Percentiles rank a stretch among this genome's conserved stretches.
These are phyloP conservation scores for Talaromyces stipitatus DNA, from an alignment of 495 filamentous ascomycete genomes.

Conservation along the genomic window DNA sequence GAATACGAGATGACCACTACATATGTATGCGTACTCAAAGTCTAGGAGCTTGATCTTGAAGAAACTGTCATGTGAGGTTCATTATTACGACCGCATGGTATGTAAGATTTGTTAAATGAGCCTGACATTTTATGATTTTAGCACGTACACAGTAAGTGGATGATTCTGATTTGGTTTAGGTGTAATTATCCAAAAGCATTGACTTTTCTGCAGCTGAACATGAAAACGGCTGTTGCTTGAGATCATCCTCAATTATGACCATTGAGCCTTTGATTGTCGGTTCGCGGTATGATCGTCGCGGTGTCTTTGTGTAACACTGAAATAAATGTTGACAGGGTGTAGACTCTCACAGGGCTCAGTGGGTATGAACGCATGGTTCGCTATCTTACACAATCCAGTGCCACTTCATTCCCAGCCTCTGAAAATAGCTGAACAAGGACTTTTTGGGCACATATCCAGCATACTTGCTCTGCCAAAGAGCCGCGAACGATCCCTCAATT, in stretches of 20 bases:
- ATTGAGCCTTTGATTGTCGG: not conserved
- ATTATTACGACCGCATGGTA: no score
- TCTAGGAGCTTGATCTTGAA: no score
- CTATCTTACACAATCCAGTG: not conserved
- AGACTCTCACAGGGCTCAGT: not conserved
- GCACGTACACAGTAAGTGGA: no score
- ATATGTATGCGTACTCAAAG: not conserved
- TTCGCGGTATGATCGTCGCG: not conserved
- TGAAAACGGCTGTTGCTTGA: no score
- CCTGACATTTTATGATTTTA: no score
- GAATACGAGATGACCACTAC: not conserved
- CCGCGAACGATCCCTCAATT: constrained; percentile 36
- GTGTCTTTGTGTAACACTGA: not conserved
- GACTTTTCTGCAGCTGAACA: no score
- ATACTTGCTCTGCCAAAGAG: constrained; percentile 35
- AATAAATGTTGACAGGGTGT: not conserved
- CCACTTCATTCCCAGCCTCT: constrained; percentile 45
- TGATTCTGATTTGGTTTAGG: no score
- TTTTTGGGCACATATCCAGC: constrained; percentile 37
- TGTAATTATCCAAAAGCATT: no score
- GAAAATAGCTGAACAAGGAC: constrained; percentile 42
- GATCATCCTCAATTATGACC: not conserved
- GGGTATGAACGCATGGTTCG: not conserved
- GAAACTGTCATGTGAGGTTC: no score
- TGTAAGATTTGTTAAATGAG: no score